Evolutionary conservation across 805 yeast species (phyloP), one percentile per base, ranked within the genome.

Genomic region (Torulaspora microellipsoides): DNA sequence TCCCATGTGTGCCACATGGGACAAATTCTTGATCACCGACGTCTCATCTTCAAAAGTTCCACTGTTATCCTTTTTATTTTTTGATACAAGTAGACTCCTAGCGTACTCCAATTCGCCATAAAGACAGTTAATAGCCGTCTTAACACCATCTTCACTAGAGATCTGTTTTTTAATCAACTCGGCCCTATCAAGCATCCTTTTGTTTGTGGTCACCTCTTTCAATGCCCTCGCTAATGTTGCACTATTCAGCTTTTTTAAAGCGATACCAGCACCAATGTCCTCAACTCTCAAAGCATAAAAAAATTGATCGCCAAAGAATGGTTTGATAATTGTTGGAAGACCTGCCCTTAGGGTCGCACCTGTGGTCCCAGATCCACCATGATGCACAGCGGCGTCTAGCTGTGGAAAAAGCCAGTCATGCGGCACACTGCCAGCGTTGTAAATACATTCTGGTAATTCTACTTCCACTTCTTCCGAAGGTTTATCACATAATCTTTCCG

Each of bases 321-420:
- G 98, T 62, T 90, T 91, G 54, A 91, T 80, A 28, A 91, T 75
- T 0, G 95, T 88, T 1, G 98, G 97, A 27, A 85, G 63, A 0
- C 98, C 98, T 11, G 85, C 83, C 48, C 90, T 71, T 42, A 91
- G 62, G 2, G 95, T 76, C 0, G 96, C 96, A 7, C 98, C 98
- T 0, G 97, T 91, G 0, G 97, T 87, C 1, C 98, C 98, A 0
- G 95, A 83, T 0, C 98, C 98, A 31, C 98, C 98, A 61, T 91
- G 98, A 60, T 91, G 98, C 3, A 91, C 96, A 0, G 95, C 95
- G 0, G 91, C 96, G 65, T 91, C 96, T 34, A 91, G 70, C 48
- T 78, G 80, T 0, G 91, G 84, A 65, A 91, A 91, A 30, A 91
- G 68, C 98, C 98, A 91, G 59, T 89, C 96, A 60, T 91, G 98